Evolutionary conservation across 202 grass and related monocot genomes (phyloP).

Genomic region (Hordeum pubiflorum): DNA sequence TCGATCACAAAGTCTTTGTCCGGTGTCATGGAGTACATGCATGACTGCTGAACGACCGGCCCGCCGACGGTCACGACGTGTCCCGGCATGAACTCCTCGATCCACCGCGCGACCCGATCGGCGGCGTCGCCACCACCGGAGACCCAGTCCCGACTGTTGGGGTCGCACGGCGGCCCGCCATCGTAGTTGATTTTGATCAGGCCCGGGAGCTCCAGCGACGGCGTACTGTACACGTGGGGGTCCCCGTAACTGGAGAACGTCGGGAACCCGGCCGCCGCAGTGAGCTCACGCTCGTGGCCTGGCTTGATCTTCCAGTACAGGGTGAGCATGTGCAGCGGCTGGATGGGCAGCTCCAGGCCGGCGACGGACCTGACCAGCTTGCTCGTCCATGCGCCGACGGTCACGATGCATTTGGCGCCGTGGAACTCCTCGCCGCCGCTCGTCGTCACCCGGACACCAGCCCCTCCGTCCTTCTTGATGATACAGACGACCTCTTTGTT

Average conservation of each 20-base stretch:
- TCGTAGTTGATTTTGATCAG: conserved; percentile 2
- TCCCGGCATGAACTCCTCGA: not conserved
- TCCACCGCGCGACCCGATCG: not conserved
- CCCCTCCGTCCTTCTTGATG: not conserved
- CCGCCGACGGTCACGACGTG: not conserved
- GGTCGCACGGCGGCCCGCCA: not conserved
- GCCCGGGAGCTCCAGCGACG: not conserved
- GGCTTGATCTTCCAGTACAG: not conserved
- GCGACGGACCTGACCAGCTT: not conserved
- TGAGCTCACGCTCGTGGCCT: not conserved
- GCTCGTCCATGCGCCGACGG: conserved; percentile 4
- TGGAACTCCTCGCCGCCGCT: not conserved
- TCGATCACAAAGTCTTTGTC: conserved; percentile 3
- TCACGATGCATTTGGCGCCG: not conserved
- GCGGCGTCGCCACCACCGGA: not conserved
- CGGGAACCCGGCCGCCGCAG: not conserved
- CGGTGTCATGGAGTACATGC: conserved; percentile 13
- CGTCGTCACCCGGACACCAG: not conserved
- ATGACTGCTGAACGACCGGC: not conserved
- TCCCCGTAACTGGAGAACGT: not conserved
- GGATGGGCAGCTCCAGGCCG: not conserved
- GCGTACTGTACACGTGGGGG: not conserved
- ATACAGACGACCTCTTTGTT: not conserved
- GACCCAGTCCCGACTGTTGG: not conserved
- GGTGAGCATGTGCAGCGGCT: not conserved